A percentile compares a stretch with the other conserved stretches of the same genome.
Evolutionary conservation across 805 yeast genomes (phyloP).

Genomic region (Saturnispora galanensis): DNA sequence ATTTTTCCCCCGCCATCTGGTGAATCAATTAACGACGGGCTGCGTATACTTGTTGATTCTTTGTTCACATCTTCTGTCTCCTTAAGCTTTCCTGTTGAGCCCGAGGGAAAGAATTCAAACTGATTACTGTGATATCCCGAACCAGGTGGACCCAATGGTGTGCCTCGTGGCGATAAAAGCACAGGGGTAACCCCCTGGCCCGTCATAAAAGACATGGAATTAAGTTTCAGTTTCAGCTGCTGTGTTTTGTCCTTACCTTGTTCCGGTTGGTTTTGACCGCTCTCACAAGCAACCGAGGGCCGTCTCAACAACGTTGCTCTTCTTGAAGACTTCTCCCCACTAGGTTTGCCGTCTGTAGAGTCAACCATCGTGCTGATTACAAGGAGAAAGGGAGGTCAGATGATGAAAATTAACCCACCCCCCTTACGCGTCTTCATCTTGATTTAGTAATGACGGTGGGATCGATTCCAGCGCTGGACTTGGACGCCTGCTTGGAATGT

Average conservation of each 20-base stretch:
- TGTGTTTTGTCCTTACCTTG: not conserved
- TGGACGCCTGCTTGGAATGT: conserved; percentile 63
- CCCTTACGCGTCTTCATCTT: not conserved
- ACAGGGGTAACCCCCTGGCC: conserved; percentile 17
- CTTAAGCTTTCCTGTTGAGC: not conserved
- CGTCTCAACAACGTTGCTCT: no score
- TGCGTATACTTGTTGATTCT: not conserved
- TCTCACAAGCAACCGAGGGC: no score
- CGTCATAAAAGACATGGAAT: conserved; percentile 13
- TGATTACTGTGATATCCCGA: not conserved
- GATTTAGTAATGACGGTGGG: conserved; percentile 11
- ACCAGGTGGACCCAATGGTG: conserved; percentile 23
- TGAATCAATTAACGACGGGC: not conserved
- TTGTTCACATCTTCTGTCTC: not conserved
- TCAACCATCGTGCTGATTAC: no score
- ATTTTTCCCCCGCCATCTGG: not conserved
- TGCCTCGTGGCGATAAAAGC: conserved; percentile 24
- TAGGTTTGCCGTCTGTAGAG: no score
- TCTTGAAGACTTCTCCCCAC: no score
- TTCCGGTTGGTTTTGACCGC: no score
- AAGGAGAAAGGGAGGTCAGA: no score
- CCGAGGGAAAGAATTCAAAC: conserved; percentile 7
- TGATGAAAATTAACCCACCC: no score
- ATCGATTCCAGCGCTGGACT: conserved; percentile 29
- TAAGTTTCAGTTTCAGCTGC: conserved; percentile 15